These are phyloP conservation scores for Talaromyces funiculosus DNA, from an alignment of 2,329 filamentous ascomycete genomes.

Conservation along the genomic window DNA sequence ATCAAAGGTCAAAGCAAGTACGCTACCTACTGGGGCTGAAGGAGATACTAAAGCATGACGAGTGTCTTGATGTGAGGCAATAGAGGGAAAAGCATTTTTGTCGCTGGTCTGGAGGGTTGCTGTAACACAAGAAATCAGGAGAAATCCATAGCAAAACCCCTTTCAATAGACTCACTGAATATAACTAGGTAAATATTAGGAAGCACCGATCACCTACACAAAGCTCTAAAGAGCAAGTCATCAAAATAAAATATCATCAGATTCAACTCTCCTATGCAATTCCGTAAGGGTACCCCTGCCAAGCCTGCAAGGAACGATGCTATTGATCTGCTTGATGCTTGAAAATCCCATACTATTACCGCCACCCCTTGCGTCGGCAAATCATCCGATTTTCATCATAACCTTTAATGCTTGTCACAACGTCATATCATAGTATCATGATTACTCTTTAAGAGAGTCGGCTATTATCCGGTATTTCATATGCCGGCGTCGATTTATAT, in stretches of 20 bases:
- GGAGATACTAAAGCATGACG: too few species aligned
- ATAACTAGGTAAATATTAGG: neutral
- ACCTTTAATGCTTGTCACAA: too few species aligned
- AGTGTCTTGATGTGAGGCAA: neutral
- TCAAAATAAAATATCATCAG: neutral
- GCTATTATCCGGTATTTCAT: too few species aligned
- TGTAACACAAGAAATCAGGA: neutral
- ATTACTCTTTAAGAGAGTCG: too few species aligned
- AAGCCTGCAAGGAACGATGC: conserved; percentile 8
- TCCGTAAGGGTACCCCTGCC: neutral
- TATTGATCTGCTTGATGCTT: neutral
- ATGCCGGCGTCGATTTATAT: too few species aligned
- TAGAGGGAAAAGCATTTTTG: neutral
- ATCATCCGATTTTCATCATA: neutral
- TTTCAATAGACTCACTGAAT: neutral
- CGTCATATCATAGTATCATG: too few species aligned
- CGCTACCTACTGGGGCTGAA: conserved; percentile 23
- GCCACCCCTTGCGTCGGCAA: conserved; percentile 10
- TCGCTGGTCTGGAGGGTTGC: too few species aligned
- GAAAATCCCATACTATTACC: neutral
- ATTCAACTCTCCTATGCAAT: neutral
- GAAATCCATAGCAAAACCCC: neutral
- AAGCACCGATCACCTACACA: neutral
- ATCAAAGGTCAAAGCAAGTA: conserved; percentile 42
- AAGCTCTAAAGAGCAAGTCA: neutral